These are phyloP conservation scores for Vaccinium corymbosum DNA, from an alignment of 148 eudicot species.

Conservation along the genomic window DNA sequence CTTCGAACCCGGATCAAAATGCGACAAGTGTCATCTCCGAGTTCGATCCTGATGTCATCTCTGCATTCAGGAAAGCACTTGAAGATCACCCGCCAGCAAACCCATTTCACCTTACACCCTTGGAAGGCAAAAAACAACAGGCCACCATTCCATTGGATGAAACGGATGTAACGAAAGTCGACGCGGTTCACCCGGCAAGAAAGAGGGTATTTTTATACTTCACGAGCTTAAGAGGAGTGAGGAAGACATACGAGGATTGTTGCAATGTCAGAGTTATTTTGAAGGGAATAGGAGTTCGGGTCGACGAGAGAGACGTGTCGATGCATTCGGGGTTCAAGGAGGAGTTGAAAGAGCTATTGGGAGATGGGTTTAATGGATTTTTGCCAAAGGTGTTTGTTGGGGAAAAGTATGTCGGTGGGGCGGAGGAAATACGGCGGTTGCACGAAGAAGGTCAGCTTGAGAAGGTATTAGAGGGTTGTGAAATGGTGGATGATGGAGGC, in stretches of 20 bases:
- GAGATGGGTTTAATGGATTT: slow-evolving; percentile 29
- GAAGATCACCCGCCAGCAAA: slow-evolving; percentile 58
- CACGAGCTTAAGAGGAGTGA: slow-evolving; percentile 83
- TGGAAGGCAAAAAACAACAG: slow-evolving; percentile 23
- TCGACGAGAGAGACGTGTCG: slow-evolving; percentile 86
- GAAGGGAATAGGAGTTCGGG: slow-evolving; percentile 53
- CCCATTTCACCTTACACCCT: slow-evolving; percentile 50
- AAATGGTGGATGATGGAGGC: slow-evolving; percentile 35
- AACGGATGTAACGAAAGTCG: slow-evolving; percentile 5
- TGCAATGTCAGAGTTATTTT: slow-evolving; percentile 66
- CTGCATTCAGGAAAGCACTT: slow-evolving; percentile 59
- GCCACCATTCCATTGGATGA: slow-evolving; percentile 7
- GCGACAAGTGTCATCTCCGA: slow-evolving; percentile 33
- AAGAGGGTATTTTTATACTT: slow-evolving; percentile 64
- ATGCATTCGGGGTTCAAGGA: slow-evolving; percentile 88
- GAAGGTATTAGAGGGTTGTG: slow-evolving; percentile 54
- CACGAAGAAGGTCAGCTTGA: slow-evolving; percentile 80
- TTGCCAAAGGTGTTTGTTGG: slow-evolving; percentile 75
- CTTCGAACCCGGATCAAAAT: slow-evolving; percentile 19
- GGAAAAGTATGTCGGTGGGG: slow-evolving; percentile 61
- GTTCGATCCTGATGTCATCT: slow-evolving; percentile 70
- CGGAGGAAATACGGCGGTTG: slow-evolving; percentile 57
- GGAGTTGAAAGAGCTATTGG: slow-evolving; percentile 61
- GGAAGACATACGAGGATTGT: slow-evolving; percentile 89
- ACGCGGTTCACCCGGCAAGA: slow-evolving; percentile 11